Evolutionary conservation across 305 asterid genomes (phyloP).

Genomic region (Stenogyne calaminthoides): DNA sequence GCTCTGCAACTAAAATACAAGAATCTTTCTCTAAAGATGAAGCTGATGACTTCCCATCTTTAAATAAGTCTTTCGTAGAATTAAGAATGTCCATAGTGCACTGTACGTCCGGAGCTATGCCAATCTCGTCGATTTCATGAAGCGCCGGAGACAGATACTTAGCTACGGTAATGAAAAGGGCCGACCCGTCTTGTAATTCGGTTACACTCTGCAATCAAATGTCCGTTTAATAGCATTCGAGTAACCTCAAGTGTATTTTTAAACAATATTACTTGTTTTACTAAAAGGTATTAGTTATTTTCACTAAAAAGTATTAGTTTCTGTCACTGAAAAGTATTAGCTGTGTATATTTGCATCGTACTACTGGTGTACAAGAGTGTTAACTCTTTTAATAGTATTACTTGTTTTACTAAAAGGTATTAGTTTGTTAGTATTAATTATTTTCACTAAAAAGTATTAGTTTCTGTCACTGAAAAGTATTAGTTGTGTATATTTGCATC

Average conservation of each 20-base stretch:
- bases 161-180: slow-evolving; percentile 90
- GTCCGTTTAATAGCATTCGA: background rate
- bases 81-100: slow-evolving; percentile 73
- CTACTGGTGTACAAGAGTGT: too few species aligned
- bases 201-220: slow-evolving; percentile 75
- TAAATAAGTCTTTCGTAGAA: slow-evolving; percentile 46
- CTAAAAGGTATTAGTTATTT: too few species aligned
- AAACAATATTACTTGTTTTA: too few species aligned
- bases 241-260: background rate
- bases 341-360: too few species aligned
- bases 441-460: too few species aligned
- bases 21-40: slow-evolving; percentile 78
- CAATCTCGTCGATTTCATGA: slow-evolving; percentile 92
- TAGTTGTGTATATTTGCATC: too few species aligned
- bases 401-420: too few species aligned
- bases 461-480: too few species aligned
- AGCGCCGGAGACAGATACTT: slow-evolving; percentile 85
- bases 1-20: slow-evolving; percentile 85
- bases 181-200: slow-evolving; percentile 87
- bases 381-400: background rate
- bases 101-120: slow-evolving; percentile 82
- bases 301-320: too few species aligned
- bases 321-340: too few species aligned
- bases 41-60: slow-evolving; percentile 37
- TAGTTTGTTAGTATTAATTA: too few species aligned